Evolutionary conservation across 768 basidiomycete genomes (phyloP).

Genomic region (Leccinum boreale): DNA sequence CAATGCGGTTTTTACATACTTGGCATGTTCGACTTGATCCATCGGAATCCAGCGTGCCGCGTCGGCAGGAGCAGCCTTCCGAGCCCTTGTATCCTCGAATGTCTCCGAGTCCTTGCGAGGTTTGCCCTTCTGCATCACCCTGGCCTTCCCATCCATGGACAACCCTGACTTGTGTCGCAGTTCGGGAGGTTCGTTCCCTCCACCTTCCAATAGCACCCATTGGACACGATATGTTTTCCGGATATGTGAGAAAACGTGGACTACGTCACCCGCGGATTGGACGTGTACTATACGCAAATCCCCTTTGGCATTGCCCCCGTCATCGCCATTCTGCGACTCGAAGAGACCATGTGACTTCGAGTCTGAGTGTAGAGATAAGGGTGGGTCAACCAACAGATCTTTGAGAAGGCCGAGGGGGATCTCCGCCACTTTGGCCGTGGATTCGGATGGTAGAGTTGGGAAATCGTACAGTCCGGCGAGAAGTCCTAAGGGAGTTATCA

Average conservation of each 20-base stretch:
- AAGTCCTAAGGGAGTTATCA: conserved; percentile 53
- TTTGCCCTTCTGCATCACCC: conserved; percentile 9
- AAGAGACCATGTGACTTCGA: neutral
- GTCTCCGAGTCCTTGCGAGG: conserved; percentile 8
- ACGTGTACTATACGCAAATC: conserved; percentile 40
- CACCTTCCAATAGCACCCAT: conserved; percentile 67
- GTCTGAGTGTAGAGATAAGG: conserved; percentile 15
- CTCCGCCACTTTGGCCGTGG: conserved; percentile 30
- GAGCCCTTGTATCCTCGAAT: conserved; percentile 13
- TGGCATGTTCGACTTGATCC: conserved; percentile 52
- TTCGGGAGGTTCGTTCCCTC: conserved; percentile 42
- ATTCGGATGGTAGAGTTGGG: conserved; percentile 54
- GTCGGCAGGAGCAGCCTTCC: conserved; percentile 4
- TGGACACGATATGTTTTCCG: conserved; percentile 78
- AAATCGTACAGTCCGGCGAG: conserved; percentile 90
- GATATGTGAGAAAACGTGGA: conserved; percentile 89
- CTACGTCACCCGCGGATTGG: conserved; percentile 56
- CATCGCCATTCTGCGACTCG: neutral
- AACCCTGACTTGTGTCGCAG: conserved; percentile 4
- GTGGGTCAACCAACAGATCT: conserved; percentile 35
- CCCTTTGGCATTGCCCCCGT: neutral
- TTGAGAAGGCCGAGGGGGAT: conserved; percentile 38
- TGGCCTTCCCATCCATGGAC: conserved; percentile 6
- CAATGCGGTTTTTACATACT: conserved; percentile 45
- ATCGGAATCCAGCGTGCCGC: conserved; percentile 50